These are phyloP conservation scores for Populus pruinosa DNA, from an alignment of 345 rosid genomes.

Conservation along the genomic window DNA sequence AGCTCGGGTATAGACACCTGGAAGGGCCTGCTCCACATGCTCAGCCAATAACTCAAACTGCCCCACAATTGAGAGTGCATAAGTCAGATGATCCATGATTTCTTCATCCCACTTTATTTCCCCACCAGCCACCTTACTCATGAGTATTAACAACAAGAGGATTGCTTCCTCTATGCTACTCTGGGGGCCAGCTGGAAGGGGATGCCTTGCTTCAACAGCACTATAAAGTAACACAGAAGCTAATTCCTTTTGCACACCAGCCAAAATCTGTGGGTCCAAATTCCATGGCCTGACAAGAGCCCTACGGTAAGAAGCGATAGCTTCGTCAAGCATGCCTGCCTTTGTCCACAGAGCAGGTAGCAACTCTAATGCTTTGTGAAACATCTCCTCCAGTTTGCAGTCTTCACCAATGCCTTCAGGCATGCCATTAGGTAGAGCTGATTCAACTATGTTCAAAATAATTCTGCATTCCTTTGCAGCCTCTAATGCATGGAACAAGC, in stretches of 20 bases:
- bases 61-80: slow-evolving; percentile 70
- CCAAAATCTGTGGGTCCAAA: slow-evolving; percentile 69
- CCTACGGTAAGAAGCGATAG: slow-evolving; percentile 65
- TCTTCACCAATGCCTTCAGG: slow-evolving; percentile 51
- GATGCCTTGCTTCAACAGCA: slow-evolving; percentile 60
- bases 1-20: slow-evolving; percentile 59
- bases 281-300: slow-evolving; percentile 84
- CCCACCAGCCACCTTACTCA: slow-evolving; percentile 58
- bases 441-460: slow-evolving; percentile 66
- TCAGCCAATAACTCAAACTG: slow-evolving; percentile 62
- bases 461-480: slow-evolving; percentile 89
- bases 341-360: slow-evolving; percentile 67
- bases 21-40: slow-evolving; percentile 72
- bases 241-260: slow-evolving; percentile 68
- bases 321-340: slow-evolving; percentile 66
- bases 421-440: slow-evolving; percentile 73
- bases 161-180: slow-evolving; percentile 78
- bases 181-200: slow-evolving; percentile 40
- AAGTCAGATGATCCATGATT: slow-evolving; percentile 75
- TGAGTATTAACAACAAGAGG: slow-evolving; percentile 64
- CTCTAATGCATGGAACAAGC: slow-evolving; percentile 48
- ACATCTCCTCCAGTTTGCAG: slow-evolving; percentile 74
- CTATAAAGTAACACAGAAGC: slow-evolving; percentile 74
- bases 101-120: slow-evolving; percentile 82
- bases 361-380: slow-evolving; percentile 80